These are phyloP conservation scores for Corynespora cassiicola DNA, from an alignment of 2,329 filamentous ascomycete species.

Conservation along the genomic window DNA sequence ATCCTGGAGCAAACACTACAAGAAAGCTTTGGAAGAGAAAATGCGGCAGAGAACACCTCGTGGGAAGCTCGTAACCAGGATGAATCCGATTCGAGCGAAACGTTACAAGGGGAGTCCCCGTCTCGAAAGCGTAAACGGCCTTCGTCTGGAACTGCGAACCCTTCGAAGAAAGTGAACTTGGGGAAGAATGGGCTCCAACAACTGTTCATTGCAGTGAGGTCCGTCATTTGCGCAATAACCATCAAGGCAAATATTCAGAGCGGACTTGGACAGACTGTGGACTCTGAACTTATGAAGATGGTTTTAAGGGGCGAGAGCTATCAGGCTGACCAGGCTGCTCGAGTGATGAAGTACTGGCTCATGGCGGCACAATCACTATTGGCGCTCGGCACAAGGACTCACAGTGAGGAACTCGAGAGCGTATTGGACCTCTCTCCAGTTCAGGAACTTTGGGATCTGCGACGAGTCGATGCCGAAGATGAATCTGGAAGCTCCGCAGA, in stretches of 20 bases:
- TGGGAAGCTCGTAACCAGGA: slow-evolving; percentile 14
- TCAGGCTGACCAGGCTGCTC: slow-evolving; percentile 44
- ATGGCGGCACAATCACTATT: slow-evolving; percentile 26
- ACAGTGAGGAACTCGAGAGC: slow-evolving; percentile 2
- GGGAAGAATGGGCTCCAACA: slow-evolving; percentile 15
- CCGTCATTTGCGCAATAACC: slow-evolving; percentile 26
- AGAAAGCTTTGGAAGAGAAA: slow-evolving; percentile 56
- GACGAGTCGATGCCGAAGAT: slow-evolving; percentile 31
- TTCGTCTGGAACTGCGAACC: slow-evolving; percentile 16
- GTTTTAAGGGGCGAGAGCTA: slow-evolving; percentile 40
- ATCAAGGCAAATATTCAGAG: slow-evolving; percentile 17
- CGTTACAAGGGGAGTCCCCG: slow-evolving; percentile 29
- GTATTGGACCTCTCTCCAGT: slow-evolving; percentile 29
- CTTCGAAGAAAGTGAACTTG: slow-evolving; percentile 21
- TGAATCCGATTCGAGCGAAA: slow-evolving; percentile 35
- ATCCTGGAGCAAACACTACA: slow-evolving; percentile 71
- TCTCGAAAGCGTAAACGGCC: slow-evolving; percentile 46
- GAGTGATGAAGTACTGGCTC: slow-evolving; percentile 45
- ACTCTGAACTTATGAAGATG: slow-evolving; percentile 44
- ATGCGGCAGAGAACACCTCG: too few relatives aligned
- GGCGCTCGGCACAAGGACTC: not conserved
- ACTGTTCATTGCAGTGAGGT: slow-evolving; percentile 31
- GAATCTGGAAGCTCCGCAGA: slow-evolving; percentile 37
- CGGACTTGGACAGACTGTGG: slow-evolving; percentile 24
- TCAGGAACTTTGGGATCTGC: slow-evolving; percentile 43